These are phyloP conservation scores for Aphanocladium album DNA, from an alignment of 2,329 filamentous ascomycete genomes.

Conservation along the genomic window DNA sequence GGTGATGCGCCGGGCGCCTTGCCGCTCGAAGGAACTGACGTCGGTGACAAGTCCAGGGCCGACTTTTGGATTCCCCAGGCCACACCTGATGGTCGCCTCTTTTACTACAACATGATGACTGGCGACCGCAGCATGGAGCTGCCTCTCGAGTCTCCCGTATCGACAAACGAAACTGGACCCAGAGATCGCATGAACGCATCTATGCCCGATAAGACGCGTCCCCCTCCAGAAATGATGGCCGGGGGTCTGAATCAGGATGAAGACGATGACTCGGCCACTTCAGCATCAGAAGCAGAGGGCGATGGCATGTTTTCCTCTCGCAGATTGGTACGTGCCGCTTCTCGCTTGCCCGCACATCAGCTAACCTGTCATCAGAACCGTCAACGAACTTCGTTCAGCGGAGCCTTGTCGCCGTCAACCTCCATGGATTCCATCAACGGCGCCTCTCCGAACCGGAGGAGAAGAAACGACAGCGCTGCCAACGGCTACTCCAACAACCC, in stretches of 20 bases:
- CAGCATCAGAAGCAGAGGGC: slow-evolving; percentile 80
- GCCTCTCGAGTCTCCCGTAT: slow-evolving; percentile 83
- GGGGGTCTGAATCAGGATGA: slow-evolving; percentile 77
- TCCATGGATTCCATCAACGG: slow-evolving; percentile 88
- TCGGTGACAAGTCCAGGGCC: slow-evolving; percentile 69
- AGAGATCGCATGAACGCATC: slow-evolving; percentile 82
- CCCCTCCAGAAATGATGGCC: slow-evolving; percentile 87
- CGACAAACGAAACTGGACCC: slow-evolving; percentile 75
- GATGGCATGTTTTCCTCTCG: slow-evolving; percentile 66
- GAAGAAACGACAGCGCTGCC: slow-evolving; percentile 51
- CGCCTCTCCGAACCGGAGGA: slow-evolving; percentile 53
- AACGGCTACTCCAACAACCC: slow-evolving; percentile 35
- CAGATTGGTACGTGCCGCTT: slow-evolving; percentile 50
- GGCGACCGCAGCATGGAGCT: slow-evolving; percentile 93
- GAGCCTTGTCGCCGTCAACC: slow-evolving; percentile 75
- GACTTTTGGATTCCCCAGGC: slow-evolving; percentile 99
- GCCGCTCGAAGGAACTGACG: slow-evolving; percentile 63
- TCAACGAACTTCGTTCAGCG: slow-evolving; percentile 59
- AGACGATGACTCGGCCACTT: slow-evolving; percentile 79
- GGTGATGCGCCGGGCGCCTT: slow-evolving; percentile 55
- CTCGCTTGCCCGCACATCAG: neutral
- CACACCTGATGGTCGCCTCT: slow-evolving; percentile 84
- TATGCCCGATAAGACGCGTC: slow-evolving; percentile 83
- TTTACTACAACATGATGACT: slow-evolving; percentile 98
- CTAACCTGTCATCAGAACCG: slow-evolving; percentile 1